phyloP scores from a whole-genome alignment of 2,329 filamentous ascomycete genomes.

The Aspergillus novoparasiticus region DNA sequence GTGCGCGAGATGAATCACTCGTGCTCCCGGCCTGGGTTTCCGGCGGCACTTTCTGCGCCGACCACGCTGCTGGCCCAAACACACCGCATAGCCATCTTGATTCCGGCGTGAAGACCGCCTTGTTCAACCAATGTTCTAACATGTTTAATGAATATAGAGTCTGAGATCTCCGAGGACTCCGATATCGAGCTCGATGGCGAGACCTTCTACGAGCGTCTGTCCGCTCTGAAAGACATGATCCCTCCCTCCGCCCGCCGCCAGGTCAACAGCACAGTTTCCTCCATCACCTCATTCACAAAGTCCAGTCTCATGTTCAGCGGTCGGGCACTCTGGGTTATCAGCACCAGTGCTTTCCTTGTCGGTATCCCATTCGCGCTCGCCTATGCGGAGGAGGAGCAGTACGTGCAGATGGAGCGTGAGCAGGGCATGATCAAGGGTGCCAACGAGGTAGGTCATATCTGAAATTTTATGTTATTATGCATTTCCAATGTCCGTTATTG shows the following conservation, averaged over 20 bases:
- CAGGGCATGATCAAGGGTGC: slow-evolving; percentile 93
- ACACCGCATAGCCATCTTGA: background rate
- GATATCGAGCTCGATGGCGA: slow-evolving; percentile 63
- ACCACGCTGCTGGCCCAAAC: slow-evolving; percentile 7
- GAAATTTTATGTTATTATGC: background rate
- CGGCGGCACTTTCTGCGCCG: slow-evolving; percentile 2
- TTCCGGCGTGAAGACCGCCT: background rate
- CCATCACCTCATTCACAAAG: slow-evolving; percentile 47
- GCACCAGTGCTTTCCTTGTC: slow-evolving; percentile 83
- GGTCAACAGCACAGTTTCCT: slow-evolving; percentile 61
- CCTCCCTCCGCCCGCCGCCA: slow-evolving; percentile 71
- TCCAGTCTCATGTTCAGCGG: slow-evolving; percentile 67
- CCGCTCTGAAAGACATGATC: slow-evolving; percentile 74
- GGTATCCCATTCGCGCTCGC: slow-evolving; percentile 93
- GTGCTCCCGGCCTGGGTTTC: slow-evolving; percentile 42
- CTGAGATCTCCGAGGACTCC: slow-evolving; percentile 80
- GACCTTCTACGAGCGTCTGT: slow-evolving; percentile 67
- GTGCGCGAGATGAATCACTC: background rate
- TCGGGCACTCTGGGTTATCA: slow-evolving; percentile 87
- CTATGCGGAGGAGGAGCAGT: slow-evolving; percentile 93
- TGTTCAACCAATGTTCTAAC: slow-evolving; percentile 2
- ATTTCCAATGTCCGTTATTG: background rate
- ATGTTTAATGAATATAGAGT: slow-evolving; percentile 56
- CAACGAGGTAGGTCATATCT: slow-evolving; percentile 63
- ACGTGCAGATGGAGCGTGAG: slow-evolving; percentile 96